Evolutionary conservation across 2,329 filamentous ascomycete genomes (phyloP), one percentile per base, ranked within the genome.

Genomic region (Aphanocladium album): DNA sequence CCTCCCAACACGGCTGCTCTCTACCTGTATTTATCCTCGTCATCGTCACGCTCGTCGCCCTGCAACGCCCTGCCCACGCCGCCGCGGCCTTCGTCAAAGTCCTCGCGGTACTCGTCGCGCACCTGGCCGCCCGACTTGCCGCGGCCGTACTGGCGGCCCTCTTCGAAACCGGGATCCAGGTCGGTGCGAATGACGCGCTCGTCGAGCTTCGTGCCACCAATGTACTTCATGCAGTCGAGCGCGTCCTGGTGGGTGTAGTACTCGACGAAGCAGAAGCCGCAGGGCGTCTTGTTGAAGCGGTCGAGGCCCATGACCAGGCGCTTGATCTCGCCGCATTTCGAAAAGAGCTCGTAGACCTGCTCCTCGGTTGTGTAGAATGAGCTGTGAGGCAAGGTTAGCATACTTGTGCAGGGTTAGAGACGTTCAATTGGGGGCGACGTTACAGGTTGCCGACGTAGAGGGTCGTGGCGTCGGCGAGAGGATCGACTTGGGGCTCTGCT

Each of bases 281-380:
- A 99, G 1, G 95, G 95, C 0, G 95, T 99, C 80, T 99, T 99
- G 76, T 89, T 90, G 80, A 95, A 96, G 61, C 95, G 89, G 74
- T 99, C 95, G 57, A 99, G 86, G 54, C 95, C 95, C 95, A 99
- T 99, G 66, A 99, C 86, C 52, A 99, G 85, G 30, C 95, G 90
- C 79, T 99, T 99, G 77, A 99, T 96, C 79, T 98, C 95, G 70
- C 95, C 95, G 76, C 92, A 93, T 82, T 96, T 96, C 62, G 89
- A 87, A 75, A 97, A 97, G 52, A 97, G 86, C 76, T 98, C 93
- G 76, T 98, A 93, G 62, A 99, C 96, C 74, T 99, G 95, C 78
- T 99, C 95, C 74, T 99, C 95, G 60, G 95, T 99, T 25, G 95
- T 99, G 82, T 96, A 97, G 79, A 97, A 97, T 45, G 93, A 96